phyloP scores from a whole-genome alignment of 306 rosid species.

The Vachellia pachyceras region DNA sequence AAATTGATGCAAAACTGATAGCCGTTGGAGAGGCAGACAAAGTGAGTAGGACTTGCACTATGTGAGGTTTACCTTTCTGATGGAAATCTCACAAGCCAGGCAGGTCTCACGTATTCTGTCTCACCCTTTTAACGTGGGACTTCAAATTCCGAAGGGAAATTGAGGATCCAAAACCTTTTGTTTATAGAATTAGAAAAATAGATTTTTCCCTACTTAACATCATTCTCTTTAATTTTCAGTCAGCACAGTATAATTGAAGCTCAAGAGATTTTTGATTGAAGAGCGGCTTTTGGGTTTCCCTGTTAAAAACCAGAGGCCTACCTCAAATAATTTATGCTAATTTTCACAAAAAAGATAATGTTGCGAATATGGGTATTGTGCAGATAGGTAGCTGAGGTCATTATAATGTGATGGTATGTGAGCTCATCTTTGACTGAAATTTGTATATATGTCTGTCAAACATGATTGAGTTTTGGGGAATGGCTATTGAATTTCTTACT shows the following conservation, averaged over 20 bases:
- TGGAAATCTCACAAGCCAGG: not conserved
- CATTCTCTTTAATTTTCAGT: slow-evolving; percentile 57
- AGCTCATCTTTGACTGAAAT: not conserved
- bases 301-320: not conserved
- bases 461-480: too few relatives aligned
- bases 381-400: slow-evolving; percentile 6
- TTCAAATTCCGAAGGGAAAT: not conserved
- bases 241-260: slow-evolving; percentile 96
- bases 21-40: not conserved
- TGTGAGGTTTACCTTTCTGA: not conserved
- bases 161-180: not conserved
- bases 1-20: not conserved
- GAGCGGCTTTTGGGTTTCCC: slow-evolving; percentile 1
- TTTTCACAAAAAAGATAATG: not conserved
- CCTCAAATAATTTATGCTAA: slow-evolving; percentile 17
- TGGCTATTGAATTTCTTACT: too few relatives aligned
- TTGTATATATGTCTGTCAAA: not conserved
- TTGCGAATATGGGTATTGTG: not conserved
- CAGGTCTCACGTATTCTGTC: not conserved
- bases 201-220: slow-evolving; percentile 2
- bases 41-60: not conserved
- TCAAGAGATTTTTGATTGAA: slow-evolving; percentile 92
- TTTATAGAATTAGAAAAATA: not conserved
- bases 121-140: not conserved
- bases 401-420: not conserved